Percentiles rank a stretch among this genome's conserved stretches.
Evolutionary conservation across 129 eudicot genomes (phyloP).

Genomic region (Centaurea solstitialis): DNA sequence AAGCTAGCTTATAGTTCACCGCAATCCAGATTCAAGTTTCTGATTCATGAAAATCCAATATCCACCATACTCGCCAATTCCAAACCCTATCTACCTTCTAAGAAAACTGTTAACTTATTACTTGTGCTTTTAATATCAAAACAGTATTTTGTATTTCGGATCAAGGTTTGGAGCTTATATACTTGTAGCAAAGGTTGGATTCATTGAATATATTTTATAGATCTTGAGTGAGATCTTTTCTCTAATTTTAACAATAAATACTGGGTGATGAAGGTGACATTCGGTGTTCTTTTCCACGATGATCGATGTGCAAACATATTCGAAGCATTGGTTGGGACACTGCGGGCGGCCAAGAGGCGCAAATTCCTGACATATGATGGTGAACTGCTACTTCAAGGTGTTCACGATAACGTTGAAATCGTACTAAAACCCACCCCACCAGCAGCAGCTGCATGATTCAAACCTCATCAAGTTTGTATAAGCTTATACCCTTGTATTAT

Average conservation of each 20-base stretch:
- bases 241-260: neutral
- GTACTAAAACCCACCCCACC: slow-evolving; percentile 61
- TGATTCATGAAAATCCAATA: neutral
- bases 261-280: slow-evolving; percentile 67
- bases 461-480: neutral
- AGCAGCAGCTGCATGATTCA: slow-evolving; percentile 25
- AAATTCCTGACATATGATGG: slow-evolving; percentile 88
- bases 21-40: neutral
- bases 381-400: slow-evolving; percentile 96
- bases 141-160: neutral
- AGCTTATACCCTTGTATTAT: neutral
- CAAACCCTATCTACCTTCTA: neutral
- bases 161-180: neutral
- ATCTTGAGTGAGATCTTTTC: neutral
- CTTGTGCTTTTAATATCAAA: neutral
- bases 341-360: slow-evolving; percentile 95
- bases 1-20: too few species aligned
- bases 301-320: slow-evolving; percentile 96
- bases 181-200: neutral
- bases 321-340: slow-evolving; percentile 95
- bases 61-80: neutral
- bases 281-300: slow-evolving; percentile 91
- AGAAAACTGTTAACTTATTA: neutral
- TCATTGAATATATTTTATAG: neutral
- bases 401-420: slow-evolving; percentile 89